phyloP scores from a whole-genome alignment of 768 basidiomycete species.

The Pilatotrama ljubarskyi region DNA sequence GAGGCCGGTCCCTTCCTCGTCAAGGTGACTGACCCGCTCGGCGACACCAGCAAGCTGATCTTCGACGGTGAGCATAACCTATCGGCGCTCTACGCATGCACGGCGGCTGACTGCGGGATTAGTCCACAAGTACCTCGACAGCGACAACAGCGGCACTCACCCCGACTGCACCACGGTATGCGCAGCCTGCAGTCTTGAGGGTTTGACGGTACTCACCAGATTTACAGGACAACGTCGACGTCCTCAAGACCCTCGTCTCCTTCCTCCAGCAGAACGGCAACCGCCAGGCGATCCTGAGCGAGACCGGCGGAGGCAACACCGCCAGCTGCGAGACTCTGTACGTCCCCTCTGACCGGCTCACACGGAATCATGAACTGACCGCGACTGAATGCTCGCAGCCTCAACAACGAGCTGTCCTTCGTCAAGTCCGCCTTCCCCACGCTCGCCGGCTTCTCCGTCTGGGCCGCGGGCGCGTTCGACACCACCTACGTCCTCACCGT shows the following conservation, averaged over 20 bases:
- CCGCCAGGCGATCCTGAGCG: constrained; percentile 44
- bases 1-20: constrained; percentile 42
- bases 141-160: constrained; percentile 45
- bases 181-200: background rate
- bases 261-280: constrained; percentile 45
- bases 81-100: background rate
- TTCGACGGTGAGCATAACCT: constrained; percentile 38
- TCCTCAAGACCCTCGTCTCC: constrained; percentile 42
- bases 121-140: constrained; percentile 49
- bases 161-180: constrained; percentile 42
- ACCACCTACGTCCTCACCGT: constrained; percentile 50
- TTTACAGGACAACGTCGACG: constrained; percentile 45
- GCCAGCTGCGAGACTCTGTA: constrained; percentile 38
- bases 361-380: background rate
- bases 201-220: constrained; percentile 8
- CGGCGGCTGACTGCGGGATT: background rate
- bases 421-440: constrained; percentile 44
- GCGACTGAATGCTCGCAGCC: constrained; percentile 28
- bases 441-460: constrained; percentile 52
- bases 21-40: constrained; percentile 43
- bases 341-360: constrained; percentile 9
- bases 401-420: constrained; percentile 45
- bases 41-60: constrained; percentile 39
- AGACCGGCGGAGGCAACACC: constrained; percentile 47
- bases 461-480: constrained; percentile 55